Conservation (phyloP, 768 basidiomycete genomes). For the Boletellus ananiceps region DNA sequence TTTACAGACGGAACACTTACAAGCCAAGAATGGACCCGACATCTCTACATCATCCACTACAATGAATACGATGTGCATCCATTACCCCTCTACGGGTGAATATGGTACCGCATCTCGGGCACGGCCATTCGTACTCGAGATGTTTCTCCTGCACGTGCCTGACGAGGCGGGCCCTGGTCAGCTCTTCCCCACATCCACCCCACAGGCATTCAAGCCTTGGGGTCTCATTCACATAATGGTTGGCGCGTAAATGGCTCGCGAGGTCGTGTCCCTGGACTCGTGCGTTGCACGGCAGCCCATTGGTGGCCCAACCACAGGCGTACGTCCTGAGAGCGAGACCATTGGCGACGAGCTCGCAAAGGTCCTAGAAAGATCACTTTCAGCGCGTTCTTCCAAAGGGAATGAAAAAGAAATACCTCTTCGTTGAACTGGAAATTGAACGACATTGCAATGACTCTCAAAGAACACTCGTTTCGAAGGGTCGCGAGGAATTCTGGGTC, state of each 20-base stretch:
- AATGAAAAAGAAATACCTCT: too few relatives aligned
- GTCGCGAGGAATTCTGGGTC: background rate
- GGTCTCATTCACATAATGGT: background rate
- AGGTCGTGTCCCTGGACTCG: slow-evolving; percentile 15
- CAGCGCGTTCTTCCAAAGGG: too few relatives aligned
- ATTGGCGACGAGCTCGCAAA: slow-evolving; percentile 7
- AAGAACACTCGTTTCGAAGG: background rate
- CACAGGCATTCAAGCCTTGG: slow-evolving; percentile 13
- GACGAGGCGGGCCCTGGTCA: slow-evolving; percentile 13
- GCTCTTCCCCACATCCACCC: slow-evolving; percentile 12
- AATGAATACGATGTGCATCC: slow-evolving; percentile 13
- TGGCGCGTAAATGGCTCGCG: slow-evolving; percentile 9
- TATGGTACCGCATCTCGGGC: slow-evolving; percentile 9
- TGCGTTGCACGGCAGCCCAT: slow-evolving; percentile 12
- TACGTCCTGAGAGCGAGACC: background rate
- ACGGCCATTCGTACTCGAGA: slow-evolving; percentile 21
- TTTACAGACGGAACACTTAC: background rate
- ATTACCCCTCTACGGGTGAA: slow-evolving; percentile 23
- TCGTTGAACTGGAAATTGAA: too few relatives aligned
- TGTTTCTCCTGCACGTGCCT: slow-evolving; percentile 26
- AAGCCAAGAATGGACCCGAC: background rate
- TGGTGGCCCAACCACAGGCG: slow-evolving; percentile 8
- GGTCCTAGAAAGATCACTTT: slow-evolving; percentile 9
- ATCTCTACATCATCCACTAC: background rate
- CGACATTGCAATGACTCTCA: background rate